Conservation (phyloP, 139 green algal genomes). For the Trebouxia sp. region DNA sequence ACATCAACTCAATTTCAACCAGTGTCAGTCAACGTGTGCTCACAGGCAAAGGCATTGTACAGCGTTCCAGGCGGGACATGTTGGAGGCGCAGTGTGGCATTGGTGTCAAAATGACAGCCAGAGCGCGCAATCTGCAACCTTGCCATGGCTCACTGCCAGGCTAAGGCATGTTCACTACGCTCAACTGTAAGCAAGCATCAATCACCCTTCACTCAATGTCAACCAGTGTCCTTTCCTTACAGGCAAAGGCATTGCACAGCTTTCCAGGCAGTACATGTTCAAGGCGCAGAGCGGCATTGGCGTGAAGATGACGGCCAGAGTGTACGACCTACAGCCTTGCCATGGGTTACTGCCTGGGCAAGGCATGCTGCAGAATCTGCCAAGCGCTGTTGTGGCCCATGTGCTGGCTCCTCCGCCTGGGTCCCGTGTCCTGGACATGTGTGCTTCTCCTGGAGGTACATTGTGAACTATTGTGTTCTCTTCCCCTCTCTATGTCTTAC, state of each 20-base stretch:
- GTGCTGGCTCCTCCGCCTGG: slow-evolving; percentile 61
- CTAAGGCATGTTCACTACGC: too few relatives aligned
- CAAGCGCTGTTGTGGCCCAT: slow-evolving; percentile 61
- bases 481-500: too few relatives aligned
- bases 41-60: too few relatives aligned
- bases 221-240: background rate
- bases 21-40: background rate
- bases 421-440: slow-evolving; percentile 88
- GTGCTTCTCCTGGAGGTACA: slow-evolving; percentile 79
- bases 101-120: too few relatives aligned
- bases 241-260: slow-evolving; percentile 54
- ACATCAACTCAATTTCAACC: background rate
- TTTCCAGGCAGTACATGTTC: slow-evolving; percentile 77
- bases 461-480: too few relatives aligned
- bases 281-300: slow-evolving; percentile 52
- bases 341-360: slow-evolving; percentile 41
- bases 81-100: too few relatives aligned
- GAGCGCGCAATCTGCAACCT: too few relatives aligned
- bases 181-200: too few relatives aligned
- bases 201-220: background rate
- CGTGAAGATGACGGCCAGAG: slow-evolving; percentile 59
- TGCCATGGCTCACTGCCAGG: too few relatives aligned
- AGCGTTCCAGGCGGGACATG: too few relatives aligned
- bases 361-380: slow-evolving; percentile 85
- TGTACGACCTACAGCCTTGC: slow-evolving; percentile 63